Conservation (phyloP, 257 asterid genomes). For the Penstemon eatonii region DNA sequence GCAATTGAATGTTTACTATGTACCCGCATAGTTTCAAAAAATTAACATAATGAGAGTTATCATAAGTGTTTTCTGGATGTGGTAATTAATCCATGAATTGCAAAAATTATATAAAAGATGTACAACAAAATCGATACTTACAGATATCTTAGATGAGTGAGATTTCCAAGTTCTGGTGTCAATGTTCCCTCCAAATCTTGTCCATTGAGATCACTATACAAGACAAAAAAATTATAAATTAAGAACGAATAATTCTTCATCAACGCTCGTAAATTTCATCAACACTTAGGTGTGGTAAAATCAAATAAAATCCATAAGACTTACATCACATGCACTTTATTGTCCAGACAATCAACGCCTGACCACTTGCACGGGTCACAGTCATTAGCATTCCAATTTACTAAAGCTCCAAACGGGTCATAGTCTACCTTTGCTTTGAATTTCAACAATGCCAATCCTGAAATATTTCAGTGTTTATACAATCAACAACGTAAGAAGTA, state of each 20-base stretch:
- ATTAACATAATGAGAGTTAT: neutral
- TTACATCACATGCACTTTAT: conserved; percentile 73
- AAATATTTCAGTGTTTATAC: conserved; percentile 15
- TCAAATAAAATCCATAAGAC: conserved; percentile 31
- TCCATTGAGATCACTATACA: conserved; percentile 71
- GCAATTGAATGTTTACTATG: neutral
- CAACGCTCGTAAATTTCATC: neutral
- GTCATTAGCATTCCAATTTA: conserved; percentile 61
- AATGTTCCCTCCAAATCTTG: conserved; percentile 59
- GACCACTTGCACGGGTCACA: conserved; percentile 77
- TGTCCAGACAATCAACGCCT: conserved; percentile 74
- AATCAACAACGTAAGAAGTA: too few relatives aligned
- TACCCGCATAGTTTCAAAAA: neutral
- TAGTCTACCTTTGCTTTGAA: conserved; percentile 56
- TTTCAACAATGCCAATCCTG: conserved; percentile 69
- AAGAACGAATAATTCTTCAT: neutral
- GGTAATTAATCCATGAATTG: neutral
- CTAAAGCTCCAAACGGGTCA: conserved; percentile 69
- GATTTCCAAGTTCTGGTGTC: conserved; percentile 77
- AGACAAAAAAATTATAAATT: conserved; percentile 11
- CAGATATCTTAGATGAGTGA: conserved; percentile 62
- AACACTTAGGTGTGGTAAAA: neutral
- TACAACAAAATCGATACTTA: conserved; percentile 40
- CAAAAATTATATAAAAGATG: neutral
- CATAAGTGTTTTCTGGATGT: neutral